These are phyloP conservation scores for Nitzschia putrida DNA, from an alignment of 108 stramenopile genomes.

Conservation along the genomic window DNA sequence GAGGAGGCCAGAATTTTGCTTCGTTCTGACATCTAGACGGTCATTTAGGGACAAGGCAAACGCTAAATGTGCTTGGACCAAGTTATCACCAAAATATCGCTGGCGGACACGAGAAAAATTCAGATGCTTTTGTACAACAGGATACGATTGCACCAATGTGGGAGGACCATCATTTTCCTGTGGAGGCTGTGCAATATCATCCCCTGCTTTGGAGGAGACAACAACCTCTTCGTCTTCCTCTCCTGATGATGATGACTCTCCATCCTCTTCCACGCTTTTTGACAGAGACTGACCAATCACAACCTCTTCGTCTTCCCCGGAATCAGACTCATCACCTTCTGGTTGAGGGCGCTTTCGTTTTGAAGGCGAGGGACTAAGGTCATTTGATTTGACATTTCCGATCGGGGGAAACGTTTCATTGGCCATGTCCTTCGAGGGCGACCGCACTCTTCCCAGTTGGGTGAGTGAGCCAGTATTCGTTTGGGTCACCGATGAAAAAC, in stretches of 20 bases:
- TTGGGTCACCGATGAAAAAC: conserved; percentile 27
- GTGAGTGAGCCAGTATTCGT: neutral
- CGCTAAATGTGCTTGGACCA: conserved; percentile 43
- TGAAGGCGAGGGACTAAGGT: neutral
- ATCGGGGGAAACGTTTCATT: neutral
- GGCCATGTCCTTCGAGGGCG: conserved; percentile 5
- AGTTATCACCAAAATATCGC: conserved; percentile 59
- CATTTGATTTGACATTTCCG: neutral
- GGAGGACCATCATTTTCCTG: conserved; percentile 2
- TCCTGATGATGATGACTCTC: conserved; percentile 55
- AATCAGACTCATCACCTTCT: conserved; percentile 39
- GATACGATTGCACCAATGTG: conserved; percentile 25
- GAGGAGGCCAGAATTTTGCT: conserved; percentile 76
- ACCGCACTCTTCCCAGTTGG: conserved; percentile 2
- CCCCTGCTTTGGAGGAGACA: conserved; percentile 19
- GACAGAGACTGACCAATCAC: conserved; percentile 14
- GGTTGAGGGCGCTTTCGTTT: neutral
- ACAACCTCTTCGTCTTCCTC: conserved; percentile 58
- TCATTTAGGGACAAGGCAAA: conserved; percentile 50
- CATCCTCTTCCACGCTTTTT: conserved; percentile 19
- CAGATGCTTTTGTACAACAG: conserved; percentile 31
- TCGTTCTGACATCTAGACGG: conserved; percentile 67
- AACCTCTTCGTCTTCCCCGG: conserved; percentile 50
- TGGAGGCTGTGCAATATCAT: neutral
- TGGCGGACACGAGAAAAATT: conserved; percentile 49